Conservation (phyloP, 495 filamentous ascomycete genomes). For the Cairneyella variabilis region DNA sequence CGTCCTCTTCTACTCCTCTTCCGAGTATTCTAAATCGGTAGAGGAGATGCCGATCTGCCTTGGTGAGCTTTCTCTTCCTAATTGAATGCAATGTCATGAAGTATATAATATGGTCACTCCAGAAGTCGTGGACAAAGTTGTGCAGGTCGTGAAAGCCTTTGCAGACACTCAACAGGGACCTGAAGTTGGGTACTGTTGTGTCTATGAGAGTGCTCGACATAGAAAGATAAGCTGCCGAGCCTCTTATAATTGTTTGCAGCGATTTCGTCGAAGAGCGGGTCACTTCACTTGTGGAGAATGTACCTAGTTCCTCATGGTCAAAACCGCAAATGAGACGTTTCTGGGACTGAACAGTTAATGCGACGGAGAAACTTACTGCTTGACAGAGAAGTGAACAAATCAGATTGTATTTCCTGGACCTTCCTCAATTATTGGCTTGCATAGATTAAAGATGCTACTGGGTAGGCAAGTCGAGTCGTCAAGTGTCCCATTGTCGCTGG, state of each 20-base stretch:
- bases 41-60: background rate
- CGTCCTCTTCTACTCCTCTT: background rate
- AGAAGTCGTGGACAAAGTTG: background rate
- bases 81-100: background rate
- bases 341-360: too few relatives aligned
- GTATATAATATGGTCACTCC: background rate
- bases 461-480: too few relatives aligned
- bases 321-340: too few relatives aligned
- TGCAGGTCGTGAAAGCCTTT: background rate
- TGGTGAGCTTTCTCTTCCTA: background rate
- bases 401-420: too few relatives aligned
- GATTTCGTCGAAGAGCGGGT: background rate
- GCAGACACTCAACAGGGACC: background rate
- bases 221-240: background rate
- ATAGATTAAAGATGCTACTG: too few relatives aligned
- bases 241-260: background rate
- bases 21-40: background rate
- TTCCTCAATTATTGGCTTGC: too few relatives aligned
- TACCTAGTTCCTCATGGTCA: background rate
- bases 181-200: background rate
- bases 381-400: too few relatives aligned
- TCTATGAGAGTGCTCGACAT: background rate
- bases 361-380: too few relatives aligned
- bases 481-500: too few relatives aligned
- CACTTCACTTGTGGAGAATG: background rate